phyloP scores from a whole-genome alignment of 2,329 filamentous ascomycete species.

The Curvularia spicifera region DNA sequence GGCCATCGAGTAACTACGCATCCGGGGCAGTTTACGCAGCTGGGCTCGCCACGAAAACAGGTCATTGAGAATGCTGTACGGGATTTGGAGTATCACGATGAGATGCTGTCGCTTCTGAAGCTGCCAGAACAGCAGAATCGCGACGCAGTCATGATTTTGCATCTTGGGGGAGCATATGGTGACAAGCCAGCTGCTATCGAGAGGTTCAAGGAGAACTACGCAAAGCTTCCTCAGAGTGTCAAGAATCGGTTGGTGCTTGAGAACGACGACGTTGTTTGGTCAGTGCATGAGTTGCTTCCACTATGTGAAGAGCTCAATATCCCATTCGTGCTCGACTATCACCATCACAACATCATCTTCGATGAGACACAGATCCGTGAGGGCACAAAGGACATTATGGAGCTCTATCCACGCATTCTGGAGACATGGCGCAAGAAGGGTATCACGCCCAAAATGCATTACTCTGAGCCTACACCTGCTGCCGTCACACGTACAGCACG shows the following conservation, averaged over 20 bases:
- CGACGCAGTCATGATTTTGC: slow-evolving; percentile 92
- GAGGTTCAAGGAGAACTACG: slow-evolving; percentile 79
- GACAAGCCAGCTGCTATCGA: slow-evolving; percentile 81
- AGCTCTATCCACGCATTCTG: slow-evolving; percentile 76
- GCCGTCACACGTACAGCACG: slow-evolving; percentile 79
- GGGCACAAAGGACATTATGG: slow-evolving; percentile 81
- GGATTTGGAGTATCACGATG: slow-evolving; percentile 86
- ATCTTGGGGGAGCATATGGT: slow-evolving; percentile 90
- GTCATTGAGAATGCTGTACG: slow-evolving; percentile 79
- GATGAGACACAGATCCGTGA: slow-evolving; percentile 75
- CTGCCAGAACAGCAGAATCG: slow-evolving; percentile 78
- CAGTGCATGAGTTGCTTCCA: slow-evolving; percentile 88
- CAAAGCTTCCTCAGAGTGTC: slow-evolving; percentile 68
- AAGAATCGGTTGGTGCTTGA: slow-evolving; percentile 86
- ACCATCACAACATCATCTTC: slow-evolving; percentile 95
- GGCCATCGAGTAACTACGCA: slow-evolving; percentile 89
- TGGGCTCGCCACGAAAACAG: slow-evolving; percentile 79
- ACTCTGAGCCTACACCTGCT: slow-evolving; percentile 79
- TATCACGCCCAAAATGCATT: slow-evolving; percentile 96
- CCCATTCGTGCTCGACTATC: slow-evolving; percentile 87
- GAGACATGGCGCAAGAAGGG: slow-evolving; percentile 83
- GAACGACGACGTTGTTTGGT: slow-evolving; percentile 93
- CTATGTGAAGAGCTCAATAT: slow-evolving; percentile 95
- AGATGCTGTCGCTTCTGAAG: slow-evolving; percentile 78
- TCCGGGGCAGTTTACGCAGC: slow-evolving; percentile 87